phyloP scores from a whole-genome alignment of 371 early-diverging fungal species.

The Apophysomyces elegans region DNA sequence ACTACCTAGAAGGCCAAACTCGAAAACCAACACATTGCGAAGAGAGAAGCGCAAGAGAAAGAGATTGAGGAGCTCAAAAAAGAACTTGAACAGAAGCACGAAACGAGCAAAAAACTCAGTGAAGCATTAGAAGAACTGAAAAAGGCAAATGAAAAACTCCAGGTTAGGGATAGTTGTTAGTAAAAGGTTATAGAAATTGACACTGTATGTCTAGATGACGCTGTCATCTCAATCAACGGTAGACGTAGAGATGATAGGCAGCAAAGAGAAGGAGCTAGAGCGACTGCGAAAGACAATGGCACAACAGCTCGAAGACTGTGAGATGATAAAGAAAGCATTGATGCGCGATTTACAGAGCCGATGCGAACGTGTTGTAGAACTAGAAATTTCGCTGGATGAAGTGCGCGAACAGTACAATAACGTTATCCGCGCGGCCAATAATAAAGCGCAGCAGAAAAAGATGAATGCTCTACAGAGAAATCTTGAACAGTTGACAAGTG shows the following conservation, averaged over 20 bases:
- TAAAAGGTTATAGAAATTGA: not conserved
- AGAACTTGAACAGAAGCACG: slow-evolving; percentile 69
- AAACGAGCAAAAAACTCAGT: slow-evolving; percentile 67
- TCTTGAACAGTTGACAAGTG: slow-evolving; percentile 91
- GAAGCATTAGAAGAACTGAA: slow-evolving; percentile 62
- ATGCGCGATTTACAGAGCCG: slow-evolving; percentile 95
- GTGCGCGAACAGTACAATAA: slow-evolving; percentile 88
- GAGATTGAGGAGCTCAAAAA: slow-evolving; percentile 76
- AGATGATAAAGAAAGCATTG: slow-evolving; percentile 93
- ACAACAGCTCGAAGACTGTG: slow-evolving; percentile 90
- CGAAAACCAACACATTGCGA: slow-evolving; percentile 80
- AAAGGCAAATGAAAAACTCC: slow-evolving; percentile 72
- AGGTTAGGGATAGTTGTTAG: slow-evolving; percentile 28
- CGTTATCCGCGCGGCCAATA: slow-evolving; percentile 78
- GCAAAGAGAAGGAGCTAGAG: slow-evolving; percentile 87
- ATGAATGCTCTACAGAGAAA: slow-evolving; percentile 94
- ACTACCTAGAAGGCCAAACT: slow-evolving; percentile 60
- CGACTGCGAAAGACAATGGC: slow-evolving; percentile 86
- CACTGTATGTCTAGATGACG: not conserved
- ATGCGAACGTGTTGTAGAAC: slow-evolving; percentile 93
- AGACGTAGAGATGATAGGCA: slow-evolving; percentile 25
- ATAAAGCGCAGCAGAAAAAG: slow-evolving; percentile 88
- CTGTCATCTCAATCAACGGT: not conserved
- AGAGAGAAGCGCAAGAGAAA: slow-evolving; percentile 73
- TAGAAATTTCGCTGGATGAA: slow-evolving; percentile 93